A percentile compares a stretch with the other conserved stretches of the same genome.
Conservation (phyloP, 1,284 basidiomycete genomes). For the Sporisorium reilianum region DNA sequence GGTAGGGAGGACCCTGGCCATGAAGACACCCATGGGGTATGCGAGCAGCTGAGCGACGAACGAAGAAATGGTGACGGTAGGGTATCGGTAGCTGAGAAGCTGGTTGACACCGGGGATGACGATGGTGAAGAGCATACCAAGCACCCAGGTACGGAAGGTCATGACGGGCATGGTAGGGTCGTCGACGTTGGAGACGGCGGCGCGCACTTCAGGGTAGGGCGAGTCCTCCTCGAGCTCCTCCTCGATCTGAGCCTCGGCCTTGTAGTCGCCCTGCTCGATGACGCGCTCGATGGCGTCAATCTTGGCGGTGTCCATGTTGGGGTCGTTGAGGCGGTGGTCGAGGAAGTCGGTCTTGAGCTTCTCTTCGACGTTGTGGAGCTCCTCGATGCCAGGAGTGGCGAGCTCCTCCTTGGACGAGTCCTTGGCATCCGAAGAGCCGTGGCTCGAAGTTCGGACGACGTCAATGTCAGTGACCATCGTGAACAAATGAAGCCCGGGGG, state of each 20-base stretch:
- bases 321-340: constrained; percentile 55
- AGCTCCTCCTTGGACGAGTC: constrained; percentile 42
- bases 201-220: constrained; percentile 65
- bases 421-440: constrained; percentile 36
- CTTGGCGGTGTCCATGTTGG: constrained; percentile 51
- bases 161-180: constrained; percentile 65
- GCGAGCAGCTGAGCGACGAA: constrained; percentile 58
- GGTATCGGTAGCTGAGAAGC: constrained; percentile 63
- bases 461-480: constrained; percentile 46
- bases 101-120: constrained; percentile 64
- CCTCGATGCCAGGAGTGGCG: constrained; percentile 13
- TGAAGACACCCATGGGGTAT: constrained; percentile 55
- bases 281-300: constrained; percentile 51
- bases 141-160: constrained; percentile 63
- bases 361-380: constrained; percentile 48
- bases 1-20: constrained; percentile 55
- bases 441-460: constrained; percentile 26
- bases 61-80: constrained; percentile 55
- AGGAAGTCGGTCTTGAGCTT: constrained; percentile 46
- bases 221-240: constrained; percentile 61
- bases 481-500: constrained; percentile 9
- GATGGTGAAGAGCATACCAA: constrained; percentile 61
- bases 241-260: constrained; percentile 52
- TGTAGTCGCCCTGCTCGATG: constrained; percentile 57
- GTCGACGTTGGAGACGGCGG: constrained; percentile 65